phyloP scores from a whole-genome alignment of 805 yeast species.

The Millerago galiae region DNA sequence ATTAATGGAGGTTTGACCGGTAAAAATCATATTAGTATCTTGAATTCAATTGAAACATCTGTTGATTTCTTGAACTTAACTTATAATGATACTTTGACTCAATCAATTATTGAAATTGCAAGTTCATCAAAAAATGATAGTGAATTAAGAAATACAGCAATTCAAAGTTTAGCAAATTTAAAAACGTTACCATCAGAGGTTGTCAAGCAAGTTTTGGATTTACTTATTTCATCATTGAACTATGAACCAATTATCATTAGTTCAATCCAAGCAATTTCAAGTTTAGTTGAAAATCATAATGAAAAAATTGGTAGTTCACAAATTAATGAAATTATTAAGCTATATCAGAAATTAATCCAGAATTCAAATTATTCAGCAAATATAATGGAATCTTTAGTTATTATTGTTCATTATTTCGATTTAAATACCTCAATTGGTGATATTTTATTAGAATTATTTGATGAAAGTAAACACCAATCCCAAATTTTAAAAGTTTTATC shows the following conservation, averaged over 20 bases:
- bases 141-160: conserved; percentile 32
- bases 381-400: conserved; percentile 19
- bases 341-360: conserved; percentile 11
- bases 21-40: conserved; percentile 28
- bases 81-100: conserved; percentile 15
- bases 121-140: conserved; percentile 28
- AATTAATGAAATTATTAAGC: conserved; percentile 9
- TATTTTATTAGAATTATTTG: conserved; percentile 12
- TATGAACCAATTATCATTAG: conserved; percentile 30
- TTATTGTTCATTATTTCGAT: conserved; percentile 14
- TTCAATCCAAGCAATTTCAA: conserved; percentile 25
- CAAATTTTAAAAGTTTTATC: conserved; percentile 20
- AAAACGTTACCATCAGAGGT: conserved; percentile 20
- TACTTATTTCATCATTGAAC: conserved; percentile 28
- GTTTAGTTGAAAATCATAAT: conserved; percentile 16
- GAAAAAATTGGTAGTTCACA: conserved; percentile 6
- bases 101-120: conserved; percentile 29
- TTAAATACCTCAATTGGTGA: conserved; percentile 19
- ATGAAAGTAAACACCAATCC: conserved; percentile 15
- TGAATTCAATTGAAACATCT: conserved; percentile 29
- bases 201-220: conserved; percentile 24
- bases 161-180: conserved; percentile 25
- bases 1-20: conserved; percentile 28
- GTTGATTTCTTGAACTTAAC: conserved; percentile 22
- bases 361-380: conserved; percentile 10